Evolutionary conservation across 768 basidiomycete species (phyloP).

Genomic region (Rhodosporidiobolus odoratus): DNA sequence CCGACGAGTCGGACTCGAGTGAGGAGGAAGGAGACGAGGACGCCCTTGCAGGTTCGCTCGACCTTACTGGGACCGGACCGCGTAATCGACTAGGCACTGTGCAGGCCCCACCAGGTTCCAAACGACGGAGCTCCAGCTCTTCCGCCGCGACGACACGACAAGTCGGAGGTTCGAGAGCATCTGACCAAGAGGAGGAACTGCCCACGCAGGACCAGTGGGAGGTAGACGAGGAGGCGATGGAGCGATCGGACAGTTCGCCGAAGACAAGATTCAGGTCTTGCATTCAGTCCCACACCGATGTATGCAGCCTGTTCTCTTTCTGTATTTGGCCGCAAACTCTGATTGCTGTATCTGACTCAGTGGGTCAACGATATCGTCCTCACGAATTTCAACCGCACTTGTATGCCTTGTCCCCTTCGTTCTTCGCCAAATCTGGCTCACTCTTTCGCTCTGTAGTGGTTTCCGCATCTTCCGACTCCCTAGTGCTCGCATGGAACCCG

Average conservation of each 20-base stretch:
- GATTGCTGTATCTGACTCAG: constrained; percentile 48
- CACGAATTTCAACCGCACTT: constrained; percentile 84
- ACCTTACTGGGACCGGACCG: neutral
- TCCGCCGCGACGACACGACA: constrained; percentile 11
- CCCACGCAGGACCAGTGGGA: constrained; percentile 76
- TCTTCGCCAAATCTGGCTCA: neutral
- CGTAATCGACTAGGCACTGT: constrained; percentile 1
- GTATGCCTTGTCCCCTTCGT: constrained; percentile 48
- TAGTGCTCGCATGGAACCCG: constrained; percentile 87
- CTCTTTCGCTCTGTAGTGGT: constrained; percentile 56
- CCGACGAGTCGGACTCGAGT: constrained; percentile 2
- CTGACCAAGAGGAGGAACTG: constrained; percentile 44
- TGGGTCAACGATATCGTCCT: constrained; percentile 95
- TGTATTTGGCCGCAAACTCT: neutral
- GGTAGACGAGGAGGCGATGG: constrained; percentile 57
- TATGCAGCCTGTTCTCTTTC: neutral
- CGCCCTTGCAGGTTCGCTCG: neutral
- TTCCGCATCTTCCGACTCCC: constrained; percentile 92
- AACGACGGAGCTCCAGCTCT: neutral
- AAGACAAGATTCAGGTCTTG: constrained; percentile 69
- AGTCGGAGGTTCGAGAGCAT: neutral
- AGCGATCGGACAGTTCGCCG: constrained; percentile 44
- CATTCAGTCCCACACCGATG: constrained; percentile 71
- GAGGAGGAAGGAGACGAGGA: constrained; percentile 21
- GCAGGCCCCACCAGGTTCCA: no score